Conservation (phyloP, 2,329 filamentous ascomycete species). For the Ceratocystis colombiana region DNA sequence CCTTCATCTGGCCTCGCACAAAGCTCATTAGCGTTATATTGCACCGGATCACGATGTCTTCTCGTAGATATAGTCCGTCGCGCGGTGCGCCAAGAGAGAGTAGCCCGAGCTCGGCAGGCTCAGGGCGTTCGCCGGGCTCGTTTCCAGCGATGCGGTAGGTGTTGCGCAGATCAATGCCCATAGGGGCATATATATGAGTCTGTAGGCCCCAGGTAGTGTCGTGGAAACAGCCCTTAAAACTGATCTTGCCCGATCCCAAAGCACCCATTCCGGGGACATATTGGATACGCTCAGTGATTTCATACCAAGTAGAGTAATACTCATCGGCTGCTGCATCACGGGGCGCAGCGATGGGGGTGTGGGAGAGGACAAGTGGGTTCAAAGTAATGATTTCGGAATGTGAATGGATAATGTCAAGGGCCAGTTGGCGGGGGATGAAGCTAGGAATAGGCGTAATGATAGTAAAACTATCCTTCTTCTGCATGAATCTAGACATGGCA, state of each 20-base stretch:
- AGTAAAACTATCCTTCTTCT: conserved; percentile 56
- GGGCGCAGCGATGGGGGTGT: conserved; percentile 55
- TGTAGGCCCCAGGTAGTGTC: conserved; percentile 63
- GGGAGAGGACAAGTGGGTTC: conserved; percentile 56
- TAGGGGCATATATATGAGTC: conserved; percentile 60
- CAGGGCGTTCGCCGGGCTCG: conserved; percentile 55
- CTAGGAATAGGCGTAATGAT: conserved; percentile 59
- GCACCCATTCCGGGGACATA: conserved; percentile 56
- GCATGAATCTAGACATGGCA: conserved; percentile 37
- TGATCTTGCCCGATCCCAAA: conserved; percentile 54
- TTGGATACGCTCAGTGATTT: conserved; percentile 59
- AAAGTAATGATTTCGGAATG: conserved; percentile 61
- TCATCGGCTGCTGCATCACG: conserved; percentile 59
- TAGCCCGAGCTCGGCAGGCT: conserved; percentile 51
- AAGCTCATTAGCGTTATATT: conserved; percentile 55
- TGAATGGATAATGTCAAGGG: conserved; percentile 61
- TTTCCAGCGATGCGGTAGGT: conserved; percentile 60
- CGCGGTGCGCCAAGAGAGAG: conserved; percentile 48
- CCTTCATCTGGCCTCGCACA: conserved; percentile 57
- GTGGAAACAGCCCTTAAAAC: conserved; percentile 62
- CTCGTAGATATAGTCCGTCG: conserved; percentile 57
- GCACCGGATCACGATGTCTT: conserved; percentile 61
- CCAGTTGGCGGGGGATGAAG: conserved; percentile 60
- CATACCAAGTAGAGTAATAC: conserved; percentile 65
- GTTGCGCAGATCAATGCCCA: conserved; percentile 56